phyloP scores from a whole-genome alignment of 164 flowering plant species.

The Stephania cephalantha region DNA sequence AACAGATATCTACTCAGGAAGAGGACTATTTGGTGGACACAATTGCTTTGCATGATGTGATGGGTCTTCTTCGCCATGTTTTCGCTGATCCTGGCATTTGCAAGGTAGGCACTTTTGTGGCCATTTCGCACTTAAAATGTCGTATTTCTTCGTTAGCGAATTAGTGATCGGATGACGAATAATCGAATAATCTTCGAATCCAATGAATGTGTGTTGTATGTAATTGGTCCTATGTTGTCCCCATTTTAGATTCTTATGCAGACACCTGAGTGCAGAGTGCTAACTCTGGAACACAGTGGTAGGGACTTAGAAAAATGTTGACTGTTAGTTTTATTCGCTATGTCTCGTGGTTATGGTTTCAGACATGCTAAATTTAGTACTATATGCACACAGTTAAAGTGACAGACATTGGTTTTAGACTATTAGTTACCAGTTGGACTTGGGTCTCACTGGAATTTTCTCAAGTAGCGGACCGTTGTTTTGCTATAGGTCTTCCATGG shows the following conservation, averaged over 20 bases:
- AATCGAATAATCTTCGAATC: no score
- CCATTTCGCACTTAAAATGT: not conserved
- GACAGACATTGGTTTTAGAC: not conserved
- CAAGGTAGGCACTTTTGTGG: slow-evolving; percentile 42
- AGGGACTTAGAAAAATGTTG: not conserved
- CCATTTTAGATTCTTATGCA: no score
- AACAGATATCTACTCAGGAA: slow-evolving; percentile 66
- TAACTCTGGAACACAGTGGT: no score
- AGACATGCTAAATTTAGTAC: not conserved
- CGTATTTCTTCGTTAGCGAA: not conserved
- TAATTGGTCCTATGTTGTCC: no score
- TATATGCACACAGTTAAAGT: no score
- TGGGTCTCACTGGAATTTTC: not conserved
- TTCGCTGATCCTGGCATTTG: slow-evolving; percentile 71
- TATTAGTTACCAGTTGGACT: not conserved
- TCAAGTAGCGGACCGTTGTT: not conserved
- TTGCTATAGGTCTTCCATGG: slow-evolving; percentile 83
- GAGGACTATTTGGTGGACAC: slow-evolving; percentile 85
- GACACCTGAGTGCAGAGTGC: no score
- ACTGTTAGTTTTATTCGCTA: not conserved
- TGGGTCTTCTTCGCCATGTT: slow-evolving; percentile 65
- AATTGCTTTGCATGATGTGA: slow-evolving; percentile 72
- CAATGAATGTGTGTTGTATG: no score
- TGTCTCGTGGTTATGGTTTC: not conserved
- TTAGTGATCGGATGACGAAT: no score